Base-by-base conservation (phyloP, 495 filamentous ascomycete species). In the Penicillium coffeae region DNA sequence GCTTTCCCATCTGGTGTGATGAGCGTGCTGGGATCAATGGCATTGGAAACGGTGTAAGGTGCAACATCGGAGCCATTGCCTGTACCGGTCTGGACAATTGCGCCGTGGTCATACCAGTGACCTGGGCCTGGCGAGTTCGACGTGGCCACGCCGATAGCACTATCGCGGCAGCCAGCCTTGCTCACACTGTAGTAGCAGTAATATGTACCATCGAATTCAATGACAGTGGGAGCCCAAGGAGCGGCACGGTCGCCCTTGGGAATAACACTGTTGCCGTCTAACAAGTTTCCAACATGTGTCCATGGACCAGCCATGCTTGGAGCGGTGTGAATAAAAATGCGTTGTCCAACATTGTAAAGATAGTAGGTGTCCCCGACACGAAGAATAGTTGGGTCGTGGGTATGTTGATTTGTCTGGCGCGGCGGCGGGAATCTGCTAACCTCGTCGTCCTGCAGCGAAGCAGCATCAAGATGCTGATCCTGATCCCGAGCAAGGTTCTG, bases 101-200 rank as follows among this genome's bases (percentile, higher is more conserved):
- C 51, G 0, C 70, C 73, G 16, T 70, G 68, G 33, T 76, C 73
- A 12, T 65, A 70, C 79, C 86, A 91, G 3, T 70, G 70, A 7
- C 80, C 82, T 0, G 71, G 63, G 8, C 86, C 82, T 38, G 89
- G 67, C n/a, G 67, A 77, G 5, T 66, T 52, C 3, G 80, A 85
- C 1, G 80, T 85, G 8, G 86, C 88, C 14, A 89, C 73, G 8
- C 86, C 87, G 48, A 89, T 83, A 33, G 82, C 80, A n/a, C 78
- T 83, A 60, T 77, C 68, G 30, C 87, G 83, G 19, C 75, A 81
- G 2, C 87, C 86, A 47, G 86, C 83, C 30, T 75, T 74, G 51
- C 75, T 80, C 25, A 90, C 82, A 8, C 82, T 70, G 69, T 90
- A 92, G 72, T 86, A 90, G 48, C 86, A 75, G 58, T 87, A 85